These are phyloP conservation scores for Cyclocybe cylindracea DNA, from an alignment of 768 basidiomycete species.

Conservation along the genomic window DNA sequence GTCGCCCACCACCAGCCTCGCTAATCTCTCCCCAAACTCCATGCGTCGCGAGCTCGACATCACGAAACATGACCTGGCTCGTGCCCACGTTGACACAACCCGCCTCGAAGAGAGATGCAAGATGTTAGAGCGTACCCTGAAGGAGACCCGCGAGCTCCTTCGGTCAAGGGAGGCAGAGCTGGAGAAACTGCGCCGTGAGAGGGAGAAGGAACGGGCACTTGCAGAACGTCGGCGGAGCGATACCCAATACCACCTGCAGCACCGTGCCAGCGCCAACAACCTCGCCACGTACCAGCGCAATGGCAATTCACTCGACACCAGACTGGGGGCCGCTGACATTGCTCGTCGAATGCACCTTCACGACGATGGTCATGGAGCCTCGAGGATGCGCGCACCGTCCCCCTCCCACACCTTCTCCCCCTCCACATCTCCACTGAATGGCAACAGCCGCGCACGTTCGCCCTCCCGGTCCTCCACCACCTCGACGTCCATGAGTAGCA, in stretches of 20 bases:
- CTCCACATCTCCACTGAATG: slow-evolving; percentile 6
- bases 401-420: slow-evolving; percentile 17
- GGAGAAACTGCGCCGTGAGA: slow-evolving; percentile 47
- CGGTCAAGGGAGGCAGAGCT: slow-evolving; percentile 60
- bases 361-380: slow-evolving; percentile 13
- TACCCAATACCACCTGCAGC: slow-evolving; percentile 20
- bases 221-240: slow-evolving; percentile 34
- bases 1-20: slow-evolving; percentile 41
- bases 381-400: slow-evolving; percentile 14
- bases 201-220: slow-evolving; percentile 32
- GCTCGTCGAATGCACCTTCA: slow-evolving; percentile 18
- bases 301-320: slow-evolving; percentile 32
- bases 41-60: slow-evolving; percentile 61
- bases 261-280: slow-evolving; percentile 6
- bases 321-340: slow-evolving; percentile 26
- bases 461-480: neutral
- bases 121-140: slow-evolving; percentile 61
- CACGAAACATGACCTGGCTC: slow-evolving; percentile 55
- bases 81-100: slow-evolving; percentile 52
- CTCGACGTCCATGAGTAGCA: slow-evolving; percentile 15
- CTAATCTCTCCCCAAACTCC: slow-evolving; percentile 38
- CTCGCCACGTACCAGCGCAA: slow-evolving; percentile 7
- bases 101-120: slow-evolving; percentile 64
- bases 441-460: too few species aligned
- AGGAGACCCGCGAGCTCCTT: slow-evolving; percentile 63